Percentiles rank a stretch among this genome's conserved stretches.
These are phyloP conservation scores for Hypoxylon sp. DNA, from an alignment of 2,329 filamentous ascomycete genomes.

Conservation along the genomic window DNA sequence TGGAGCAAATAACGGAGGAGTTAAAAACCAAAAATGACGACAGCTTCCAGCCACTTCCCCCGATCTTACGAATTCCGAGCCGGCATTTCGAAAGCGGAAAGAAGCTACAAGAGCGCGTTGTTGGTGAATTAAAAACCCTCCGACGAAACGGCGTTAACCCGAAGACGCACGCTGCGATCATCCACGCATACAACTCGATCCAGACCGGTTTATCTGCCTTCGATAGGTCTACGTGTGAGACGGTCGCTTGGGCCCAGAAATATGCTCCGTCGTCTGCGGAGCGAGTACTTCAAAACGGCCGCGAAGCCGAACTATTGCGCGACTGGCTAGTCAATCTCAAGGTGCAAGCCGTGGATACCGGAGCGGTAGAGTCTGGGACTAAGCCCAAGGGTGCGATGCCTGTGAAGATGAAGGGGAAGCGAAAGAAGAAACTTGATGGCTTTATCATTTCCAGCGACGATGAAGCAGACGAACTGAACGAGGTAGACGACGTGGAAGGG, in stretches of 20 bases:
- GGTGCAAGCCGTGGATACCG: slow-evolving; percentile 80
- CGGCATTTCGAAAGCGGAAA: slow-evolving; percentile 69
- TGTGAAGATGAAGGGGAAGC: slow-evolving; percentile 73
- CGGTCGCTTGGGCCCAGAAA: slow-evolving; percentile 81
- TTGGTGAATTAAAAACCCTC: slow-evolving; percentile 57
- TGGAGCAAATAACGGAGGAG: slow-evolving; percentile 51
- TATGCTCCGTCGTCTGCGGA: slow-evolving; percentile 78
- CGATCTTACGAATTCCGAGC: slow-evolving; percentile 64
- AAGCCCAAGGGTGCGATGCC: slow-evolving; percentile 49
- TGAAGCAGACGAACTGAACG: slow-evolving; percentile 76
- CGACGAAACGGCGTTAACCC: slow-evolving; percentile 18
- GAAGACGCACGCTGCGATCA: slow-evolving; percentile 68
- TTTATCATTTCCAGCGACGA: slow-evolving; percentile 86
- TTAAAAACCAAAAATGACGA: slow-evolving; percentile 54
- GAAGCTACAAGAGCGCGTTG: slow-evolving; percentile 63
- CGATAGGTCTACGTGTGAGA: slow-evolving; percentile 82
- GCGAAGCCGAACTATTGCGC: slow-evolving; percentile 76
- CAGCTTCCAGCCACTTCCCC: slow-evolving; percentile 59
- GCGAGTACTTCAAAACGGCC: slow-evolving; percentile 80
- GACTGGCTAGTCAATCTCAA: slow-evolving; percentile 85
- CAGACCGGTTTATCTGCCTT: slow-evolving; percentile 77
- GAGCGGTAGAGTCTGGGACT: slow-evolving; percentile 54
- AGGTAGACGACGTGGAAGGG: slow-evolving; percentile 72
- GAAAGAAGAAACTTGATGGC: slow-evolving; percentile 80
- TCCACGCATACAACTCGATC: slow-evolving; percentile 70